These are phyloP conservation scores for Anthracocystis walkeri DNA, from an alignment of 1,284 basidiomycete species.

Conservation along the genomic window DNA sequence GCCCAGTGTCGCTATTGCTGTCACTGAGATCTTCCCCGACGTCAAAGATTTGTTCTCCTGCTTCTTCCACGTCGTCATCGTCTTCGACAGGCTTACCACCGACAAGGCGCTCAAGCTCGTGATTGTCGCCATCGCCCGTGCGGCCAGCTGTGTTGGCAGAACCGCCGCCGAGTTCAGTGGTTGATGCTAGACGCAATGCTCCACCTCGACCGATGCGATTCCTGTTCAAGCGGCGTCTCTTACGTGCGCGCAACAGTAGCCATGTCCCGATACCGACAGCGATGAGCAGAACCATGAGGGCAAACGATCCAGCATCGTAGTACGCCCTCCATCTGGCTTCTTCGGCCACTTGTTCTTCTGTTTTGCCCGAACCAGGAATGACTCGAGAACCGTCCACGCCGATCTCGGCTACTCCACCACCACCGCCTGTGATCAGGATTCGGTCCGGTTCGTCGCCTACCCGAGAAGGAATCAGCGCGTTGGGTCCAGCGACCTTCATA, in stretches of 20 bases:
- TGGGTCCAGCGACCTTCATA: constrained; percentile 79
- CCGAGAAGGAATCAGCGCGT: constrained; percentile 79
- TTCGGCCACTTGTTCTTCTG: constrained; percentile 65
- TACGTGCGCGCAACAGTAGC: constrained; percentile 79
- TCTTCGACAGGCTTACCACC: constrained; percentile 26
- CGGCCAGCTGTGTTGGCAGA: constrained; percentile 41
- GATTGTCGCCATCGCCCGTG: constrained; percentile 54
- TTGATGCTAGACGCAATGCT: constrained; percentile 30
- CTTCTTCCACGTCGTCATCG: constrained; percentile 43
- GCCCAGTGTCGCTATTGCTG: constrained; percentile 8
- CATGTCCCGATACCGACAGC: constrained; percentile 78
- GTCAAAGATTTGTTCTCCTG: constrained; percentile 71
- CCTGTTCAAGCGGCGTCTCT: constrained; percentile 55
- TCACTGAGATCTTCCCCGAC: constrained; percentile 70
- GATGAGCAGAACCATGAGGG: constrained; percentile 82
- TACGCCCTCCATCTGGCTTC: constrained; percentile 62
- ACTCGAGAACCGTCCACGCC: constrained; percentile 60
- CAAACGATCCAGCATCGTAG: constrained; percentile 84
- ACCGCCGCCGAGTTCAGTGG: constrained; percentile 24
- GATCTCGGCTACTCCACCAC: constrained; percentile 31
- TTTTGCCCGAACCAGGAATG: constrained; percentile 71
- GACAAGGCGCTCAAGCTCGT: constrained; percentile 56
- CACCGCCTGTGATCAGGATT: constrained; percentile 56
- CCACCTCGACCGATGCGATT: constrained; percentile 34
- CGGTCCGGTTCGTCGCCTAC: constrained; percentile 78